Percentiles rank a stretch among this genome's conserved stretches.
Evolutionary conservation across 352 stramenopile genomes (phyloP).

Genomic region (Phytophthora hybrid): DNA sequence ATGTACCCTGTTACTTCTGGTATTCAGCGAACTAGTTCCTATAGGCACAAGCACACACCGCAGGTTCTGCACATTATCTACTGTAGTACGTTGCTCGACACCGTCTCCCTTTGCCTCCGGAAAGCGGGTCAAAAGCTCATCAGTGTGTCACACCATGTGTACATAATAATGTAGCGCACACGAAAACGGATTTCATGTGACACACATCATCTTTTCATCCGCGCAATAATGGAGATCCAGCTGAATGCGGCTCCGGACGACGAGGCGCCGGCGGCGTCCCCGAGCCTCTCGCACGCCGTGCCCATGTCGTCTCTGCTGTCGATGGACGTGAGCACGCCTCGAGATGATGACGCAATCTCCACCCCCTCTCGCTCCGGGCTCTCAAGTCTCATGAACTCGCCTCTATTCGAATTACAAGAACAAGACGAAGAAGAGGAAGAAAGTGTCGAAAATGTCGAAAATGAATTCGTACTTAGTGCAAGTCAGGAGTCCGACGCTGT

Average conservation of each 20-base stretch:
- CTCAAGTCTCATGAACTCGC: slow-evolving; percentile 76
- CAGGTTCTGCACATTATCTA: neutral
- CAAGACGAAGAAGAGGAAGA: slow-evolving; percentile 30
- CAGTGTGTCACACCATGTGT: too few species aligned
- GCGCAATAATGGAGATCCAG: slow-evolving; percentile 56
- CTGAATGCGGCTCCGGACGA: slow-evolving; percentile 51
- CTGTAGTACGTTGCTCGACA: too few species aligned
- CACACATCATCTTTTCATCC: neutral
- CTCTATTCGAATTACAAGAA: slow-evolving; percentile 29
- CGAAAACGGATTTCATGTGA: neutral
- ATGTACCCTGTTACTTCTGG: too few species aligned
- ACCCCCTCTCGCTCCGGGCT: slow-evolving; percentile 36
- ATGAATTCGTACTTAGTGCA: slow-evolving; percentile 14
- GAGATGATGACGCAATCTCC: neutral
- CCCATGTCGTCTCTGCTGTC: slow-evolving; percentile 62
- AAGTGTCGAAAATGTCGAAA: neutral
- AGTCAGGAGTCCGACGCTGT: slow-evolving; percentile 12
- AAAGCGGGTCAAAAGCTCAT: too few species aligned
- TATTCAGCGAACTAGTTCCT: neutral
- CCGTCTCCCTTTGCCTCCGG: too few species aligned
- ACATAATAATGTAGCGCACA: too few species aligned
- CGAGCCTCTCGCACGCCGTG: slow-evolving; percentile 26
- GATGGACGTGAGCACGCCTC: slow-evolving; percentile 33
- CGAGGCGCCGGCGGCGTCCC: slow-evolving; percentile 6
- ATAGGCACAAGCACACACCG: neutral